Base-by-base conservation (phyloP, 139 green algal genomes). In the Edaphochlamys debaryana region DNA sequence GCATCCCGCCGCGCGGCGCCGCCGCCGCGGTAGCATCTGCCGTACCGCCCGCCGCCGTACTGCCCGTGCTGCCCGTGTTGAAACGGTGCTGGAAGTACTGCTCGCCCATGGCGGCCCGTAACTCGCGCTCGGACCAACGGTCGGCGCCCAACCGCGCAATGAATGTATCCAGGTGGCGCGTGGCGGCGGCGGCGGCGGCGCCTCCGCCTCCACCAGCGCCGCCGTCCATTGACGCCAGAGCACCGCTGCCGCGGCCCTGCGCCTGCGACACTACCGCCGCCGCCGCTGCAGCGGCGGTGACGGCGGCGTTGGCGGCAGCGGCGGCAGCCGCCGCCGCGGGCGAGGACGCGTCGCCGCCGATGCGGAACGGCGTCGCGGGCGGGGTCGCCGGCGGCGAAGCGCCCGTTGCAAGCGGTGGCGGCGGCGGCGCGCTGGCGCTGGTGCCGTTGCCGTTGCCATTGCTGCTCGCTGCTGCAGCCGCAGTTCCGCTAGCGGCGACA, bases 21-120 rank as follows among this genome's bases (percentile, higher is more conserved):
- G n/a, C n/a, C n/a, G n/a, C n/a, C n/a, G n/a, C n/a, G n/a, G n/a
- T n/a, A n/a, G n/a, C n/a, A n/a, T n/a, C n/a, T n/a, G n/a, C n/a
- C n/a, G n/a, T n/a, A n/a, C n/a, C n/a, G n/a, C n/a, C n/a, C n/a
- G n/a, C n/a, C n/a, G n/a, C n/a, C n/a, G n/a, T n/a, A n/a, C n/a
- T n/a, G n/a, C n/a, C n/a, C n/a, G n/a, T n/a, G n/a, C n/a, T n/a
- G n/a, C n/a, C n/a, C n/a, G n/a, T n/a, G n/a, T n/a, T n/a, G n/a
- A n/a, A n/a, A n/a, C n/a, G n/a, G 45, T 9, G 13, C 45, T 22
- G 45, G 45, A 22, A 54, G 45, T 41, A 81, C 60, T 81, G 75
- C 19, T 81, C 75, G 3, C 75, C 75, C 75, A 81, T 81, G 41
- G 75, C 75, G 41, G 4, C 34, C 3, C 60, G 40, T 17, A 81